Percentiles rank a stretch among this genome's conserved stretches.
Evolutionary conservation across 192 early-diverging fungal genomes (phyloP).

Genomic region (Radiomyces spectabilis): DNA sequence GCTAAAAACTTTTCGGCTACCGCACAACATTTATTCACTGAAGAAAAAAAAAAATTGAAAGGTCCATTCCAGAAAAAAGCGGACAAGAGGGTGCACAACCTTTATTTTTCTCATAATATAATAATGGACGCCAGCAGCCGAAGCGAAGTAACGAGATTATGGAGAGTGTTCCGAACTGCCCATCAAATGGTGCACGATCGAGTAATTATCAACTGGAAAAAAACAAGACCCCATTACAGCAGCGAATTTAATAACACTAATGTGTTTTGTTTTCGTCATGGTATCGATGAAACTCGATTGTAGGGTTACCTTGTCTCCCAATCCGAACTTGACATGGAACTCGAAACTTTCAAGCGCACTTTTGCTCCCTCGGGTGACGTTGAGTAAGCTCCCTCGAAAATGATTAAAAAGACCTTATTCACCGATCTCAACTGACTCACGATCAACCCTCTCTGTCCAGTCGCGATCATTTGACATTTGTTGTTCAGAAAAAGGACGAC

Average conservation of each 20-base stretch:
- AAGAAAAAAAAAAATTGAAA: too few species aligned
- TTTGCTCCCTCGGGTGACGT: slow-evolving; percentile 67
- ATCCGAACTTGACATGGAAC: slow-evolving; percentile 71
- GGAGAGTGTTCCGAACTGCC: slow-evolving; percentile 81
- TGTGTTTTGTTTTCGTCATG: background rate
- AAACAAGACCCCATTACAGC: background rate
- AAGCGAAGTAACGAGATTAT: slow-evolving; percentile 63
- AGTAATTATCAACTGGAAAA: slow-evolving; percentile 30
- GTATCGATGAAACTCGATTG: background rate
- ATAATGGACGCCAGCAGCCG: slow-evolving; percentile 7
- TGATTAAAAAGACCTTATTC: too few species aligned
- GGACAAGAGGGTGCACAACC: too few species aligned
- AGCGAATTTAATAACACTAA: background rate
- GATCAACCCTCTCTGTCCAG: slow-evolving; percentile 28
- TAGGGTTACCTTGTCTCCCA: slow-evolving; percentile 81
- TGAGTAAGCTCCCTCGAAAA: too few species aligned
- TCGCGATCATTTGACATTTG: slow-evolving; percentile 72
- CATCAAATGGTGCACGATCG: slow-evolving; percentile 87
- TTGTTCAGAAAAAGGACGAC: slow-evolving; percentile 76
- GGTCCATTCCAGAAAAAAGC: too few species aligned
- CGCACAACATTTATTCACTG: too few species aligned
- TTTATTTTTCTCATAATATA: slow-evolving; percentile 6
- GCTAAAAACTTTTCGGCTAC: too few species aligned
- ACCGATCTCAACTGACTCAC: background rate
- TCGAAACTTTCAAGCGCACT: slow-evolving; percentile 68